Evolutionary conservation across 371 early-diverging fungal species (phyloP).

Genomic region (Mucor plumbeus): DNA sequence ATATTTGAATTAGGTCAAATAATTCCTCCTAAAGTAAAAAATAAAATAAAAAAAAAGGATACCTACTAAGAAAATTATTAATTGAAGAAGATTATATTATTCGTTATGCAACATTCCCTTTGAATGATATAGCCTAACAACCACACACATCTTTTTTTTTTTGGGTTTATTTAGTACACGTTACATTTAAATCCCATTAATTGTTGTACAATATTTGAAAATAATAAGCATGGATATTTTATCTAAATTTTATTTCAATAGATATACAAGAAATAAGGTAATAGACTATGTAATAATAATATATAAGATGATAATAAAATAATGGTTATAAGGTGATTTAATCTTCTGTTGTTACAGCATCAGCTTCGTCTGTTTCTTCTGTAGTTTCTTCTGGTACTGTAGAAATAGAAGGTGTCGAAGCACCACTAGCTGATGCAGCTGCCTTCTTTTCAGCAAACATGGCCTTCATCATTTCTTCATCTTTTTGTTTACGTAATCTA

Average conservation of each 20-base stretch:
- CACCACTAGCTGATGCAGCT: background rate
- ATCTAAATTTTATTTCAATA: background rate
- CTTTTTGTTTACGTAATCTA: constrained; percentile 67
- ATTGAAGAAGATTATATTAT: too few species aligned
- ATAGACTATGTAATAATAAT: background rate
- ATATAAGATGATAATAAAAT: background rate
- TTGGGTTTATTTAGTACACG: too few species aligned
- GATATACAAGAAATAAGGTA: background rate
- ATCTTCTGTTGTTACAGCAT: constrained; percentile 1
- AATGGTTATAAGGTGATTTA: background rate
- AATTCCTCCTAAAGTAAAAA: too few species aligned
- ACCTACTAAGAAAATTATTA: too few species aligned
- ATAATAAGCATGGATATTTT: background rate
- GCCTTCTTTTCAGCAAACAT: constrained; percentile 46
- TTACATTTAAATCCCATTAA: too few species aligned
- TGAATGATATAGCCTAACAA: too few species aligned
- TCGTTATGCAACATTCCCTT: too few species aligned
- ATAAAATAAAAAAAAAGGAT: too few species aligned
- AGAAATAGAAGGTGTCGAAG: background rate
- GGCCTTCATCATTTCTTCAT: constrained; percentile 66
- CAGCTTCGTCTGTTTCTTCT: background rate
- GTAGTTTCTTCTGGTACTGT: background rate
- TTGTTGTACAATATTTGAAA: background rate
- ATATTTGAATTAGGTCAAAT: too few species aligned
- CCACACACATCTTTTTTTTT: too few species aligned